Evolutionary conservation across 140 eudicot genomes (phyloP).

Genomic region (Anethum foeniculum): DNA sequence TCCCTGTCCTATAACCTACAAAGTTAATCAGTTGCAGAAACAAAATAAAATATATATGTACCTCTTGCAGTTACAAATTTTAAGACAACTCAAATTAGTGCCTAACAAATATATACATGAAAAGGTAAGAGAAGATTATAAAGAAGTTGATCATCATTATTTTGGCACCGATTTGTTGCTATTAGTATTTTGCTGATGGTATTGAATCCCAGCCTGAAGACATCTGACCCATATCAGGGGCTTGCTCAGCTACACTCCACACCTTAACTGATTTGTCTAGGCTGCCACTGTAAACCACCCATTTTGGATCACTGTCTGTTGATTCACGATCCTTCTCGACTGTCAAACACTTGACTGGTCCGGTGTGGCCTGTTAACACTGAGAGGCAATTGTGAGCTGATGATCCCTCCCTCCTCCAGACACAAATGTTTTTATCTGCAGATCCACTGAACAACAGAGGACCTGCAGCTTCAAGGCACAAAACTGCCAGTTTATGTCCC

Average conservation of each 20-base stretch:
- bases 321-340: slow-evolving; percentile 53
- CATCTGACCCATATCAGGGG: slow-evolving; percentile 24
- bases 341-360: slow-evolving; percentile 86
- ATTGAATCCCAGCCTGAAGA: slow-evolving; percentile 24
- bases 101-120: not conserved
- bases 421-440: slow-evolving; percentile 81
- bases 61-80: not conserved
- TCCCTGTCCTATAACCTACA: not conserved
- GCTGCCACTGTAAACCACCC: slow-evolving; percentile 85
- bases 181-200: slow-evolving; percentile 21
- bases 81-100: not conserved
- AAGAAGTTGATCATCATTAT: not conserved
- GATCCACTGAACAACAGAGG: slow-evolving; percentile 69
- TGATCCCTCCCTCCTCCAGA: slow-evolving; percentile 65
- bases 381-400: slow-evolving; percentile 50
- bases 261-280: slow-evolving; percentile 84
- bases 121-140: not conserved
- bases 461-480: slow-evolving; percentile 63
- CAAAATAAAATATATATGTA: not conserved
- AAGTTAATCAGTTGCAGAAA: not conserved
- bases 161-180: not conserved
- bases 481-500: slow-evolving; percentile 83
- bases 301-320: slow-evolving; percentile 26
- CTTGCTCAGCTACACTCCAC: slow-evolving; percentile 57
- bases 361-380: slow-evolving; percentile 64